phyloP scores from a whole-genome alignment of 192 early-diverging fungal genomes.

The Funneliformis geosporum region DNA sequence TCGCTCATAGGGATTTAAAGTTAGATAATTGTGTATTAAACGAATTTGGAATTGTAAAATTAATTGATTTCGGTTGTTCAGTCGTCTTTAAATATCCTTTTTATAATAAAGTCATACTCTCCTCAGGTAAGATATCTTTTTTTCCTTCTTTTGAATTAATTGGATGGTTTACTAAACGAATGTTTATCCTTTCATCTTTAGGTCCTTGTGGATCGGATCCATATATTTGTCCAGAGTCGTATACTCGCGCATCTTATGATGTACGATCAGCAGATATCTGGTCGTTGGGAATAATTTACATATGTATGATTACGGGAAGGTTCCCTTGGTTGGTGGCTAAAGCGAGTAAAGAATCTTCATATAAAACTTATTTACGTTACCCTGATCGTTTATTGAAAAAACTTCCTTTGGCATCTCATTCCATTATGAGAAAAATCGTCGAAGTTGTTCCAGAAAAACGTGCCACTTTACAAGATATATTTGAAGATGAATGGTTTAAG shows the following conservation, averaged over 20 bases:
- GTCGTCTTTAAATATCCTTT: conserved; percentile 87
- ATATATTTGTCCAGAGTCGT: conserved; percentile 92
- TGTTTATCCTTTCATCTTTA: conserved; percentile 49
- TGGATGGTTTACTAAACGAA: conserved; percentile 30
- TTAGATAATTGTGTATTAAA: conserved; percentile 87
- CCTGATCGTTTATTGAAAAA: conserved; percentile 58
- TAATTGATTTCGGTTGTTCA: conserved; percentile 95
- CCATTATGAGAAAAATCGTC: conserved; percentile 65
- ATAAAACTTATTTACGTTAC: conserved; percentile 52
- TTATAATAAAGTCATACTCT: conserved; percentile 50
- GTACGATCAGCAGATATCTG: conserved; percentile 85
- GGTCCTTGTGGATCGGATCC: conserved; percentile 91
- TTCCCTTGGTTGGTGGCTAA: conserved; percentile 70
- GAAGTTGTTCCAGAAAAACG: conserved; percentile 61
- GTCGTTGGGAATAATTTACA: conserved; percentile 87
- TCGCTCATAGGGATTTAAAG: conserved; percentile 93
- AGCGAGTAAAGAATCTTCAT: conserved; percentile 56
- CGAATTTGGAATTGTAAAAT: conserved; percentile 75
- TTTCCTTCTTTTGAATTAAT: conserved; percentile 28
- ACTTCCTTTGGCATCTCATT: conserved; percentile 58
- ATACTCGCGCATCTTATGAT: conserved; percentile 72
- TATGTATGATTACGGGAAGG: conserved; percentile 68
- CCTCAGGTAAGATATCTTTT: conserved; percentile 52
- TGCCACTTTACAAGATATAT: conserved; percentile 62
- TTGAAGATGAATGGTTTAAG: conserved; percentile 77